A percentile compares a stretch with the other conserved stretches of the same genome.
phyloP scores from a whole-genome alignment of 2,329 filamentous ascomycete species.

The Fusarium nanum region DNA sequence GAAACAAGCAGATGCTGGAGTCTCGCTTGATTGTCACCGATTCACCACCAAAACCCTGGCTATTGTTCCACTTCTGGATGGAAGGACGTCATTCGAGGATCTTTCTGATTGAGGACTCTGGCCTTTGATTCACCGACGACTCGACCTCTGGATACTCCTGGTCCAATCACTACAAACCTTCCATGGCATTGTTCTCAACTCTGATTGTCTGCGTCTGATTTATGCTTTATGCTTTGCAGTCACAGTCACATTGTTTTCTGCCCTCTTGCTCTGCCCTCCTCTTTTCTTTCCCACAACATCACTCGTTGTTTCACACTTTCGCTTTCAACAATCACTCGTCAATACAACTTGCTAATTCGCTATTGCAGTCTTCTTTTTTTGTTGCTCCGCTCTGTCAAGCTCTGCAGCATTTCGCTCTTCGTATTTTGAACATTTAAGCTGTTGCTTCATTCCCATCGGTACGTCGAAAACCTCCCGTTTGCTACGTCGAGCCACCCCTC shows the following conservation, averaged over 20 bases:
- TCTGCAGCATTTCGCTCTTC: conserved; percentile 37
- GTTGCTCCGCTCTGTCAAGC: conserved; percentile 41
- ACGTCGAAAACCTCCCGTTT: not conserved
- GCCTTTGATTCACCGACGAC: conserved; percentile 24
- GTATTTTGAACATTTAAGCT: conserved; percentile 35
- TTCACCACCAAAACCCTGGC: not conserved
- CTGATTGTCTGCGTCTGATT: conserved; percentile 4
- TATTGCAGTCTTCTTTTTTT: conserved; percentile 26
- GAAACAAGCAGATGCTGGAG: not conserved
- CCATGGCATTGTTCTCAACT: conserved; percentile 3
- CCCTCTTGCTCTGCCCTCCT: not conserved
- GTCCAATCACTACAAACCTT: not conserved
- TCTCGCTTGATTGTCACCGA: not conserved
- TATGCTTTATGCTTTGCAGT: not conserved
- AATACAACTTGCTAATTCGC: conserved; percentile 18
- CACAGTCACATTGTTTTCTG: not conserved
- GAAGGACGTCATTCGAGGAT: not conserved
- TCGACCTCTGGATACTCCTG: not conserved
- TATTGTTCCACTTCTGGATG: not conserved
- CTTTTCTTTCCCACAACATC: conserved; percentile 1
- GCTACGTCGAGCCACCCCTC: not conserved
- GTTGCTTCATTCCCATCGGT: conserved; percentile 34
- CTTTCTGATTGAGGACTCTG: not conserved
- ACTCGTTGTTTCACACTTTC: not conserved
- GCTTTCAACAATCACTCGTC: not conserved